These are phyloP conservation scores for Gossypium rotundifolium DNA, from an alignment of 345 rosid genomes.

Conservation along the genomic window DNA sequence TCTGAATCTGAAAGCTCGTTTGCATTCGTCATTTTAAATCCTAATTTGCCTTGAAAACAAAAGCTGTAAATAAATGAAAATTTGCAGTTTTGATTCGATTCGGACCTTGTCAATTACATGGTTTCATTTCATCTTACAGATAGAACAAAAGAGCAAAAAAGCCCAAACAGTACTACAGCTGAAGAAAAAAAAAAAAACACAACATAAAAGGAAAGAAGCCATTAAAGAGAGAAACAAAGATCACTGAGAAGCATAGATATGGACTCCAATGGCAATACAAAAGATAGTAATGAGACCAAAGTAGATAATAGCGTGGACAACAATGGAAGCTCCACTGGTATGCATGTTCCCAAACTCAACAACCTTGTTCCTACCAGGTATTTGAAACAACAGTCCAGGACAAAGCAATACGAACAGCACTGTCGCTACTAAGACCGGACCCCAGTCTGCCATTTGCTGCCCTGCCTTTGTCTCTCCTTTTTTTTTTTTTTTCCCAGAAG, in stretches of 20 bases:
- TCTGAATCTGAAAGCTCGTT: too few species aligned
- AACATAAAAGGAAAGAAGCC: neutral
- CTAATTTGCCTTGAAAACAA: neutral
- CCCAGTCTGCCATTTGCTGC: constrained; percentile 61
- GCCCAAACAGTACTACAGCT: neutral
- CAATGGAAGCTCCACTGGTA: constrained; percentile 55
- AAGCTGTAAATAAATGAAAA: neutral
- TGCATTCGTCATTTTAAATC: neutral
- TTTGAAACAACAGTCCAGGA: constrained; percentile 70
- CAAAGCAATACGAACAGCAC: constrained; percentile 59
- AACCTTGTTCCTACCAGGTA: constrained; percentile 45
- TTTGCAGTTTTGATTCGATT: neutral
- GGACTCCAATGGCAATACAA: constrained; percentile 52
- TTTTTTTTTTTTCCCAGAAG: neutral
- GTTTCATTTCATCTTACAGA: neutral
- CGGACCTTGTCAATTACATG: neutral
- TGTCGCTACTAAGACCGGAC: constrained; percentile 61
- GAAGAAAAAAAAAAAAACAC: neutral
- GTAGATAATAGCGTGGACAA: constrained; percentile 56
- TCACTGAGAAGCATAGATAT: constrained; percentile 38
- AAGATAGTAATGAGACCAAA: constrained; percentile 54
- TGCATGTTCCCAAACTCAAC: constrained; percentile 66
- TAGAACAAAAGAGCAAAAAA: too few species aligned
- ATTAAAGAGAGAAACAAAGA: neutral
- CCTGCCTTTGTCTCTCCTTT: neutral